Base-by-base conservation (phyloP, 371 early-diverging fungal genomes). In the Mucor velutinosus region DNA sequence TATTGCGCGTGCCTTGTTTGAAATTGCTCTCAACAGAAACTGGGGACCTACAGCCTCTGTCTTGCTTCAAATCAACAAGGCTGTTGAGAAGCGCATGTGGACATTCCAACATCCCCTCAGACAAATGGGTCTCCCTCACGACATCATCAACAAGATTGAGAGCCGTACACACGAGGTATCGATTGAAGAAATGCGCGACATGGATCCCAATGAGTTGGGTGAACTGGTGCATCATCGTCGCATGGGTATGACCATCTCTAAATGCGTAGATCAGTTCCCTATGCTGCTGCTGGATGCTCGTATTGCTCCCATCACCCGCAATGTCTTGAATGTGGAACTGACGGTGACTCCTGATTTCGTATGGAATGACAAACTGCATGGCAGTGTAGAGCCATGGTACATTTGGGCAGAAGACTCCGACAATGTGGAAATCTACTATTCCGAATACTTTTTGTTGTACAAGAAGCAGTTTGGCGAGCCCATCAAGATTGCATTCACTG, bases 1-100 rank as follows among this genome's bases (percentile, higher is more conserved):
- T 67, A 93, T 99, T 61, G 84, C 97, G n/a, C 90, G 98, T 19
- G 97, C 98, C 2, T 69, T 98, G 57, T 98, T 98, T 78, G 97
- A 99, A 69, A 94, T 98, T 65, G 94, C 95, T 0, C 66, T 97
- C 17, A 92, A 93, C 66, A 84, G 97, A 27, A 90, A 90, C 73
- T 97, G 96, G 96, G 94, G 95, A 0, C 93, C 94, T 1, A 90
- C 91, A 0, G 91, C 97, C 0, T 74, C 89, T 33, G 90, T 91
- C 6, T 83, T 97, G 33, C 85, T 97, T 19, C 87, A 91, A 5
- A 80, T 99, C 61, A 94, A 94, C 75, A 94, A 95, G 73, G 89
- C 94, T 2, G 89, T 98, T 17, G 97, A 98, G 62, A 88, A 89
- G 63, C 87, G 90, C 25, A 92, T 97, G 93, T 99, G 99, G 99